Evolutionary conservation across 306 rosid genomes (phyloP), one percentile per base, ranked within the genome.

Genomic region (Cyclanthera cordifolia): DNA sequence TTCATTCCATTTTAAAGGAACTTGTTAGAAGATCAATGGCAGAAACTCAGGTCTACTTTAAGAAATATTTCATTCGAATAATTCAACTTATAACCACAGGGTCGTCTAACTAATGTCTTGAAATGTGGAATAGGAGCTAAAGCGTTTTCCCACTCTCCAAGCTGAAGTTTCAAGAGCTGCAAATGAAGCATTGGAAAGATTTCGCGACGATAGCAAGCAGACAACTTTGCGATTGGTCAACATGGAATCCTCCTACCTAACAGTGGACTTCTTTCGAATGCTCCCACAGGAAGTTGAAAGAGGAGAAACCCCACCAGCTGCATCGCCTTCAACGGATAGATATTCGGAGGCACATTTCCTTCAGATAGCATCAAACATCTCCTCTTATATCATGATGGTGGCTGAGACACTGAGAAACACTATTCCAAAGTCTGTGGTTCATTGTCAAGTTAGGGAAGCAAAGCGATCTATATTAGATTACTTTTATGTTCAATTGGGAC

Each of bases 391-490:
- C 48, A 72, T 68, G 56, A 77, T 80, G 82, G 87, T 80, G n/a
- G 78, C 82, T 1, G 81, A 83, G 74, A 80, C 85, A 19, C 69
- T 83, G 68, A 78, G 53, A 69, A 78, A 75, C 73, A 43, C 76
- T 13, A 80, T 83, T 49, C 87, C 87, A 1, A 83, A 83, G 77
- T 77, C 84, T 78, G 81, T 77, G 50, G 87, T 80, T 72, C 85
- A 83, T 30, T 83, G 84, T 67, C 87, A 83, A 80, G 87, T 83
- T 51, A 75, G 73, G 78, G 87, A 80, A 71, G 87, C 87, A 48
- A 78, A 83, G 64, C 76, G 79, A 59, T 83, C 85, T 66, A 65
- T 83, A 67, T 75, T 83, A 0, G 69, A 80, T 76, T 74, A 73
- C 74, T 83, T 83, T 66, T 83, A 77, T n/a, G 61, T 73, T 2